Evolutionary conservation across 2,329 filamentous ascomycete genomes (phyloP).

Genomic region (Neonectria faginata): DNA sequence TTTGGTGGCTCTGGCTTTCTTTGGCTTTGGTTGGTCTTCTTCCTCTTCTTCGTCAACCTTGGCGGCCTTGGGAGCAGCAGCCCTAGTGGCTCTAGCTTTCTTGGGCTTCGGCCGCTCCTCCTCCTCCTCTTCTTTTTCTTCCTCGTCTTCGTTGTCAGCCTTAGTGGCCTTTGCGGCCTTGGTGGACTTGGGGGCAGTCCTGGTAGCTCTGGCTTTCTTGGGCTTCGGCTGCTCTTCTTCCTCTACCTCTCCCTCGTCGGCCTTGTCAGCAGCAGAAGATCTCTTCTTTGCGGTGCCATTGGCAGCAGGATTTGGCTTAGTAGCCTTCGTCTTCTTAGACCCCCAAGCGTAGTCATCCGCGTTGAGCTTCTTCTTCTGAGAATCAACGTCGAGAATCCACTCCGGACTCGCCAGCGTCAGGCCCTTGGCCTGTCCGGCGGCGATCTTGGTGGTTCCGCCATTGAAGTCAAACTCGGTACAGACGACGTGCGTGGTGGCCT

Average conservation of each 20-base stretch:
- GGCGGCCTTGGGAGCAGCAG: slow-evolving; percentile 31
- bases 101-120: slow-evolving; percentile 46
- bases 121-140: slow-evolving; percentile 33
- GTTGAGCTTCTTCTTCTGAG: slow-evolving; percentile 40
- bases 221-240: slow-evolving; percentile 44
- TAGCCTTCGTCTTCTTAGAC: slow-evolving; percentile 41
- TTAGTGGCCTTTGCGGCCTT: slow-evolving; percentile 36
- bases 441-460: slow-evolving; percentile 63
- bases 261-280: slow-evolving; percentile 37
- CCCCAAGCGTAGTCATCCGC: slow-evolving; percentile 46
- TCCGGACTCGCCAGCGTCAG: slow-evolving; percentile 68
- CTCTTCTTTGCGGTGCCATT: slow-evolving; percentile 44
- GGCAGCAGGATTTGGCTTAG: slow-evolving; percentile 36
- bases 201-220: slow-evolving; percentile 45
- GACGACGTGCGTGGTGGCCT: slow-evolving; percentile 67
- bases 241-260: slow-evolving; percentile 43
- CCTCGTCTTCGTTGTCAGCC: slow-evolving; percentile 36
- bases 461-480: slow-evolving; percentile 65
- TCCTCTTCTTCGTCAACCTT: slow-evolving; percentile 42
- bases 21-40: slow-evolving; percentile 45
- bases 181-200: slow-evolving; percentile 30
- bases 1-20: slow-evolving; percentile 43
- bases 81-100: slow-evolving; percentile 38
- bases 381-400: slow-evolving; percentile 72
- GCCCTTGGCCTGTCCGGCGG: slow-evolving; percentile 57